These are phyloP conservation scores for Terana coerulea DNA, from an alignment of 768 basidiomycete genomes.

Conservation along the genomic window DNA sequence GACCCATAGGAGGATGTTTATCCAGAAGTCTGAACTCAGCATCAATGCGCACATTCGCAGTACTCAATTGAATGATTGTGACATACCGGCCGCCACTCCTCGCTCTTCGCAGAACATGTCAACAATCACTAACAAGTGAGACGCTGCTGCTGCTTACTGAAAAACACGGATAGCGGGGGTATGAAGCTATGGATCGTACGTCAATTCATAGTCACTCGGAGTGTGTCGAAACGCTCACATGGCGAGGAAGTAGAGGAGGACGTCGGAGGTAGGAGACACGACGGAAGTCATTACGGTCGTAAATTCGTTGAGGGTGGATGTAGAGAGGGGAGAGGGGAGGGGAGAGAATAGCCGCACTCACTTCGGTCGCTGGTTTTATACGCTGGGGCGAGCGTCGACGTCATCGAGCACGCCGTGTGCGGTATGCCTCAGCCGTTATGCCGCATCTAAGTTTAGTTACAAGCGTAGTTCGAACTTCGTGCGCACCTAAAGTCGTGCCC, in stretches of 20 bases:
- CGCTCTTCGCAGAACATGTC: slow-evolving; percentile 18
- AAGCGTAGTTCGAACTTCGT: too few relatives aligned
- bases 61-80: neutral
- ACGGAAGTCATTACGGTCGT: slow-evolving; percentile 9
- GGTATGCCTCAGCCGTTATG: too few relatives aligned
- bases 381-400: too few relatives aligned
- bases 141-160: slow-evolving; percentile 23
- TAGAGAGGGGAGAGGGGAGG: too few relatives aligned
- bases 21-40: slow-evolving; percentile 28
- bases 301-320: too few relatives aligned
- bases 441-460: too few relatives aligned
- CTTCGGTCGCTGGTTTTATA: too few relatives aligned
- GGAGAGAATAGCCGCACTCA: too few relatives aligned
- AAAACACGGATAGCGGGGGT: slow-evolving; percentile 29
- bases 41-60: neutral
- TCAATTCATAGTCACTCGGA: neutral
- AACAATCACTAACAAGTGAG: neutral
- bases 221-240: slow-evolving; percentile 20
- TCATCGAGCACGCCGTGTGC: too few relatives aligned
- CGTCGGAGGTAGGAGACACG: slow-evolving; percentile 23
- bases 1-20: slow-evolving; percentile 39
- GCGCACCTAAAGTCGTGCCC: too few relatives aligned
- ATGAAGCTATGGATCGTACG: slow-evolving; percentile 23
- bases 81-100: slow-evolving; percentile 22
- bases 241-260: slow-evolving; percentile 29